Percentiles rank a stretch among this genome's conserved stretches.
Conservation (phyloP, 2,329 filamentous ascomycete species). For the Chaetomiaceae sp. region DNA sequence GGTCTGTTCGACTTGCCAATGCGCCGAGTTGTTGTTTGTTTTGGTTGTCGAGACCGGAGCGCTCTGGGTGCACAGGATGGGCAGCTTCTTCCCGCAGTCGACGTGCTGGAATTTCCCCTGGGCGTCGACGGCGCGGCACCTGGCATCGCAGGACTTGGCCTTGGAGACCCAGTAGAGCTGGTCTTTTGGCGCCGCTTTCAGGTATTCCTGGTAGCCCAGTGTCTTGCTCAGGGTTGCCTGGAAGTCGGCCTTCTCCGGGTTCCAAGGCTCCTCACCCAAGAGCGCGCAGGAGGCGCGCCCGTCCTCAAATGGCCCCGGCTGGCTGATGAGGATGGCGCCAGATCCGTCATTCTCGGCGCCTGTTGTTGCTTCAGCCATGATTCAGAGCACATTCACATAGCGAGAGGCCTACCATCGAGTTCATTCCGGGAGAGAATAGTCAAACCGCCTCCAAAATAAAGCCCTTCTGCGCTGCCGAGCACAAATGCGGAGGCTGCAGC, state of each 20-base stretch:
- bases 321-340: conserved; percentile 24
- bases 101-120: conserved; percentile 35
- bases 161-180: conserved; percentile 24
- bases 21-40: conserved; percentile 22
- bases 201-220: conserved; percentile 27
- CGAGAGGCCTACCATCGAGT: conserved; percentile 7
- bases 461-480: not conserved
- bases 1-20: conserved; percentile 28
- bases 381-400: no score
- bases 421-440: conserved; percentile 12
- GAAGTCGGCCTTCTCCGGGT: conserved; percentile 24
- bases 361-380: conserved; percentile 5
- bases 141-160: conserved; percentile 2
- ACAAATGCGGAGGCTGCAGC: not conserved
- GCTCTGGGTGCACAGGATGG: conserved; percentile 31
- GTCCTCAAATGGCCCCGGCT: conserved; percentile 20
- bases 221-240: conserved; percentile 18
- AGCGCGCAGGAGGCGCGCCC: conserved; percentile 19
- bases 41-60: conserved; percentile 27
- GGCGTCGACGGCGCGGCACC: conserved; percentile 28
- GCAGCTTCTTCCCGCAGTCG: conserved; percentile 30
- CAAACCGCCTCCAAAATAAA: conserved; percentile 11
- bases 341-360: conserved; percentile 22
- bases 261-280: conserved; percentile 26
- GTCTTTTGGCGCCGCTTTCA: conserved; percentile 13